Evolutionary conservation across 371 early-diverging fungal species (phyloP).

Genomic region (Saksenaea vasiformis): DNA sequence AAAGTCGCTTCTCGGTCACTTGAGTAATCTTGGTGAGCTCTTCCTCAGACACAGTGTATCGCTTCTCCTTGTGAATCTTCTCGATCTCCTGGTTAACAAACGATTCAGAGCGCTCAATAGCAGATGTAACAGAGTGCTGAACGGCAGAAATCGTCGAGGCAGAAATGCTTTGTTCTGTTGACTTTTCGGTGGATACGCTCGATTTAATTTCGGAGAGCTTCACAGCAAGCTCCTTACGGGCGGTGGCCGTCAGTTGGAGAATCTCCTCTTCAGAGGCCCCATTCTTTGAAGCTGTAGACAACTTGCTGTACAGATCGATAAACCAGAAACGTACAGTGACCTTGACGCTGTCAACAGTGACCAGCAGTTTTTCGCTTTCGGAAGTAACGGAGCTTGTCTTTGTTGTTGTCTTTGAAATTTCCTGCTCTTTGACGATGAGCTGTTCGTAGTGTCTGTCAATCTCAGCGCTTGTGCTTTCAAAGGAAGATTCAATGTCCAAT

Average conservation of each 20-base stretch:
- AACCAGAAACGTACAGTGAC: conserved; percentile 38
- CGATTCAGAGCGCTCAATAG: conserved; percentile 29
- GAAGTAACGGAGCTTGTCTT: conserved; percentile 3
- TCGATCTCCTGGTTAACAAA: conserved; percentile 22
- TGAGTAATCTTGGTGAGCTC: conserved; percentile 21
- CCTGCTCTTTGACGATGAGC: neutral
- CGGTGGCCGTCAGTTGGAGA: conserved; percentile 18
- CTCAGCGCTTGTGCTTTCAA: conserved; percentile 24
- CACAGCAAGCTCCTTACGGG: conserved; percentile 26
- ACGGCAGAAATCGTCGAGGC: conserved; percentile 18
- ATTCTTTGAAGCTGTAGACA: conserved; percentile 24
- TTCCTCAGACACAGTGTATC: conserved; percentile 22
- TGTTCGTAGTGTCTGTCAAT: conserved; percentile 30
- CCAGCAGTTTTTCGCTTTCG: conserved; percentile 20
- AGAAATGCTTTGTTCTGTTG: conserved; percentile 19
- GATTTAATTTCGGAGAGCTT: conserved; percentile 18
- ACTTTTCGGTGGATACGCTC: conserved; percentile 9
- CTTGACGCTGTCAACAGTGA: conserved; percentile 34
- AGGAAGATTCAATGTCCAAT: conserved; percentile 23
- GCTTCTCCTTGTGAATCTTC: conserved; percentile 18
- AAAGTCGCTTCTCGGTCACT: conserved; percentile 26
- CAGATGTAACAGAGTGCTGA: conserved; percentile 23
- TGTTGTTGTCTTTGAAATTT: neutral
- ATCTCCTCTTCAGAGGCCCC: conserved; percentile 43
- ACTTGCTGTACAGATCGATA: conserved; percentile 19